Conservation (phyloP, 257 asterid genomes). For the Cruciata laevipes region DNA sequence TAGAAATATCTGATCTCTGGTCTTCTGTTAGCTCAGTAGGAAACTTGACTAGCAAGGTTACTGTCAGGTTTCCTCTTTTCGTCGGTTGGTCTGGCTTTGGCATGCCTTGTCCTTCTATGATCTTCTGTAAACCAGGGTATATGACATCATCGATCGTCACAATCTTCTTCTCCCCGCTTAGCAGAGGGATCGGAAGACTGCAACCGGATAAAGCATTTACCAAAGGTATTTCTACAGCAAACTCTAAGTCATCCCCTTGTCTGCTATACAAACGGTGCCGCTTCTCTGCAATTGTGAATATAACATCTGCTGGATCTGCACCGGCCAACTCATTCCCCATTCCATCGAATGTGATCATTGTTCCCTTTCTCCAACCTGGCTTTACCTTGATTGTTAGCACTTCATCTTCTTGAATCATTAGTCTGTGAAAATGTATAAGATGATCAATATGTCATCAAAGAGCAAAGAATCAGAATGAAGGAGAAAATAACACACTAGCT, state of each 20-base stretch:
- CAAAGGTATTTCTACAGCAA: slow-evolving; percentile 44
- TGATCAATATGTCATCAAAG: neutral
- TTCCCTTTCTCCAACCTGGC: slow-evolving; percentile 72
- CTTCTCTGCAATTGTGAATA: slow-evolving; percentile 49
- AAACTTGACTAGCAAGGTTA: slow-evolving; percentile 45
- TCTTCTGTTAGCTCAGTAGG: slow-evolving; percentile 52
- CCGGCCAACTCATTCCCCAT: slow-evolving; percentile 54
- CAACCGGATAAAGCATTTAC: slow-evolving; percentile 62
- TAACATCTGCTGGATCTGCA: slow-evolving; percentile 36
- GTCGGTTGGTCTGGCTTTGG: slow-evolving; percentile 47
- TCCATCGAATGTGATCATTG: slow-evolving; percentile 62
- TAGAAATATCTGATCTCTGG: slow-evolving; percentile 36
- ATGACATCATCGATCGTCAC: slow-evolving; percentile 47
- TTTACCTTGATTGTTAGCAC: slow-evolving; percentile 54
- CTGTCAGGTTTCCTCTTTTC: slow-evolving; percentile 55
- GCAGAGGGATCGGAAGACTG: slow-evolving; percentile 42
- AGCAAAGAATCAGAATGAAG: neutral
- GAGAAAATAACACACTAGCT: neutral
- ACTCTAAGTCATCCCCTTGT: slow-evolving; percentile 51
- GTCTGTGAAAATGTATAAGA: slow-evolving; percentile 23
- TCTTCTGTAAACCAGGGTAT: slow-evolving; percentile 49
- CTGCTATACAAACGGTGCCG: slow-evolving; percentile 40
- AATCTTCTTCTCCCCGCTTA: slow-evolving; percentile 40
- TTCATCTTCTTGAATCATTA: slow-evolving; percentile 46
- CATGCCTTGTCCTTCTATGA: slow-evolving; percentile 65